Conservation (phyloP, 345 rosid species). For the Eucalyptus coolabah region DNA sequence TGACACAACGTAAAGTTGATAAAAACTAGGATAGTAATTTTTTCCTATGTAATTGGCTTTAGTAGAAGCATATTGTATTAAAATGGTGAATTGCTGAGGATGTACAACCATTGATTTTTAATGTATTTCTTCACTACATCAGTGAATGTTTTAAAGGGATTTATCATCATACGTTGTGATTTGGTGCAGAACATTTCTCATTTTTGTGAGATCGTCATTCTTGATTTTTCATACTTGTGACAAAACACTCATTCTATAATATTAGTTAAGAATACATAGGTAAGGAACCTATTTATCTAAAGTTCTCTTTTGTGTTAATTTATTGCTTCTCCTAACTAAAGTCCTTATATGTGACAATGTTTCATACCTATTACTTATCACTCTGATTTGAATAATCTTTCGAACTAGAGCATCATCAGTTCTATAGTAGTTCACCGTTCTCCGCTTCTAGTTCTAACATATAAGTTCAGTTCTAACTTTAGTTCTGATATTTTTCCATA, state of each 20-base stretch:
- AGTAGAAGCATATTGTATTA: neutral
- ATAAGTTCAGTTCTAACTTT: neutral
- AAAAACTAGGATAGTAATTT: neutral
- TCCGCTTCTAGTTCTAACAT: neutral
- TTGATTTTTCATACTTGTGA: neutral
- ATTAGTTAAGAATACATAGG: neutral
- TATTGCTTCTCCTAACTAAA: neutral
- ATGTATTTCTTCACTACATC: neutral
- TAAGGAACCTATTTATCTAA: neutral
- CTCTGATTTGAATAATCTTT: neutral
- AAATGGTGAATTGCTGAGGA: neutral
- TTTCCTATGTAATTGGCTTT: neutral
- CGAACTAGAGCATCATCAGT: neutral
- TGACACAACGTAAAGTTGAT: neutral
- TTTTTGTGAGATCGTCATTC: neutral
- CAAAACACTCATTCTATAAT: neutral
- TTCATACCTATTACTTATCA: neutral
- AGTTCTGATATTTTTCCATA: neutral
- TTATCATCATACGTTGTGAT: neutral
- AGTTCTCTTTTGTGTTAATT: neutral
- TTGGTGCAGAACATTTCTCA: neutral
- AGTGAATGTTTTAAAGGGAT: neutral
- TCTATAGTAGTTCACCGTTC: neutral
- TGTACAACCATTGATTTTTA: neutral
- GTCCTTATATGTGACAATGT: neutral